These are phyloP conservation scores for Amniculicola lignicola DNA, from an alignment of 495 filamentous ascomycete genomes.

Conservation along the genomic window DNA sequence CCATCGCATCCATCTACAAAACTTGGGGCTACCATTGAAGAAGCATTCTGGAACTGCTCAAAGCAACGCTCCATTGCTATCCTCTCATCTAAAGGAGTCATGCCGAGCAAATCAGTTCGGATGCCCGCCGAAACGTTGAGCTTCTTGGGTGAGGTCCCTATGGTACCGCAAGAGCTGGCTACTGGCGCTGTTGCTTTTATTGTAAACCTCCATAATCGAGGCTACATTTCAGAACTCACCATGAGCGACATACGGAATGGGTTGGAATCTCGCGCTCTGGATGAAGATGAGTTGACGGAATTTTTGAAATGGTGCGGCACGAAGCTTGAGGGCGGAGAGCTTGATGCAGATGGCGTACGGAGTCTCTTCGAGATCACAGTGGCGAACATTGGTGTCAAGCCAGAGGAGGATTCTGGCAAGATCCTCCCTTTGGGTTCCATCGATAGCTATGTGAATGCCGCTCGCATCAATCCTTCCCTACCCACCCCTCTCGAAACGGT, in stretches of 20 bases:
- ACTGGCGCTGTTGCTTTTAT: constrained; percentile 65
- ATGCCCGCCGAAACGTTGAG: constrained; percentile 75
- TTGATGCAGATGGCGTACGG: constrained; percentile 60
- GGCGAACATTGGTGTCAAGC: constrained; percentile 66
- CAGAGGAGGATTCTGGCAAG: constrained; percentile 48
- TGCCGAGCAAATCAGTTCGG: constrained; percentile 72
- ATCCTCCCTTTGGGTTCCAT: constrained; percentile 76
- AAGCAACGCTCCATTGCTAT: constrained; percentile 78
- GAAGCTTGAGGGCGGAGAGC: constrained; percentile 62
- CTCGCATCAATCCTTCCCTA: constrained; percentile 73
- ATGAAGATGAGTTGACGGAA: constrained; percentile 66
- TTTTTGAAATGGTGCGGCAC: constrained; percentile 79
- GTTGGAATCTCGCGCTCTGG: constrained; percentile 71
- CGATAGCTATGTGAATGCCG: constrained; percentile 66
- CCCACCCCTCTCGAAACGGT: constrained; percentile 80
- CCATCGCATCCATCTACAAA: constrained; percentile 83
- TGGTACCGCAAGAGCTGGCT: constrained; percentile 72
- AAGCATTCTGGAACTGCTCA: constrained; percentile 91
- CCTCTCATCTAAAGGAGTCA: constrained; percentile 79
- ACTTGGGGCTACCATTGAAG: constrained; percentile 79
- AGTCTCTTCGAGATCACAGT: constrained; percentile 76
- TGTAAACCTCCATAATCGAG: constrained; percentile 70
- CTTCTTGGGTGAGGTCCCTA: constrained; percentile 88
- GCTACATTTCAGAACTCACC: constrained; percentile 77
- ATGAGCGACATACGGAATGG: constrained; percentile 80